These are phyloP conservation scores for Ciborinia camelliae DNA, from an alignment of 2,329 filamentous ascomycete genomes.

Conservation along the genomic window DNA sequence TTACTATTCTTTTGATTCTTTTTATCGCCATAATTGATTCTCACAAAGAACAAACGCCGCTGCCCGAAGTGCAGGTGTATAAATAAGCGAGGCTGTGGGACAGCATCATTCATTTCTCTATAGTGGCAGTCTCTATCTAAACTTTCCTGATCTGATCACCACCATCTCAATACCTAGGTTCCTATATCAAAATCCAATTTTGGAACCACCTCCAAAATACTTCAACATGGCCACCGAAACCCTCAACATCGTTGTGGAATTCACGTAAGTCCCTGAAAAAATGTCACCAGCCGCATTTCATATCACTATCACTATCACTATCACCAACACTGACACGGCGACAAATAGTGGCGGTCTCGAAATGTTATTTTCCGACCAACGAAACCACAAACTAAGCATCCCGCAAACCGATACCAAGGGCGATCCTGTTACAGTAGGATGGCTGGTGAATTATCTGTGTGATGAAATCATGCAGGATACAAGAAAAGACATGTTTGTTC, in stretches of 20 bases:
- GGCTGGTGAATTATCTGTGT: conserved; percentile 76
- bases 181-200: not conserved
- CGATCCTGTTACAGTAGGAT: conserved; percentile 64
- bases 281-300: too few relatives aligned
- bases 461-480: conserved; percentile 79
- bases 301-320: too few relatives aligned
- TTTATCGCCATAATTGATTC: not conserved
- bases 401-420: conserved; percentile 60
- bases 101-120: not conserved
- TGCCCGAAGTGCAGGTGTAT: not conserved
- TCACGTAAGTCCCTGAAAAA: conserved; percentile 46
- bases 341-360: conserved; percentile 77
- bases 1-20: not conserved
- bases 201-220: not conserved
- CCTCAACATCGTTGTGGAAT: conserved; percentile 68
- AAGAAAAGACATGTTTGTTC: conserved; percentile 82
- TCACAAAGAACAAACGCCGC: not conserved
- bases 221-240: conserved; percentile 34
- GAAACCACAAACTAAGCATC: conserved; percentile 66
- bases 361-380: conserved; percentile 84
- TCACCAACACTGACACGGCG: conserved; percentile 7
- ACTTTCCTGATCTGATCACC: not conserved
- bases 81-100: conserved; percentile 13
- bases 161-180: not conserved
- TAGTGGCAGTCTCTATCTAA: not conserved